phyloP scores from a whole-genome alignment of 768 basidiomycete species.

The Kwoniella botswanensis region DNA sequence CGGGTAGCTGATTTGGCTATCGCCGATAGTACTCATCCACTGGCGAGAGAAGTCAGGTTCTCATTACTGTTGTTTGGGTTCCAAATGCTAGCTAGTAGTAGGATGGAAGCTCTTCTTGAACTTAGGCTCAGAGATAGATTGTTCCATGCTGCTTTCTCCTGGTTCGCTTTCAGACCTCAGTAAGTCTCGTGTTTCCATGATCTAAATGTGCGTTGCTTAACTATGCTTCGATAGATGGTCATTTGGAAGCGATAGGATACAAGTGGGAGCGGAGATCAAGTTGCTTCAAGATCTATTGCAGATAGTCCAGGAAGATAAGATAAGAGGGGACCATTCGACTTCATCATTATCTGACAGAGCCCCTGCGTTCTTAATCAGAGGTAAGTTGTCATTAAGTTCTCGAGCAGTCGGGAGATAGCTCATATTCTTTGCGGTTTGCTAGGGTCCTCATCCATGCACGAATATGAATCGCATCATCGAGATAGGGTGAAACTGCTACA shows the following conservation, averaged over 20 bases:
- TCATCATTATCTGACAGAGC: constrained; percentile 45
- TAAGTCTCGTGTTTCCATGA: constrained; percentile 60
- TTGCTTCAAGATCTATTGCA: constrained; percentile 81
- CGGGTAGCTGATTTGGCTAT: background rate
- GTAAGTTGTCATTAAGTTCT: constrained; percentile 35
- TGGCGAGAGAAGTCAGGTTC: constrained; percentile 88
- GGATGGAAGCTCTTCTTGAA: constrained; percentile 82
- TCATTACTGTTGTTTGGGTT: constrained; percentile 91
- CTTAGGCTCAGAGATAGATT: constrained; percentile 73
- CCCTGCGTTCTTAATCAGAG: constrained; percentile 47
- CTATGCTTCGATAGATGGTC: constrained; percentile 73
- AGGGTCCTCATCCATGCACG: constrained; percentile 58
- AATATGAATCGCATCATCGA: constrained; percentile 68
- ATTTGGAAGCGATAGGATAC: constrained; percentile 89
- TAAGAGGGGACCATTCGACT: constrained; percentile 63
- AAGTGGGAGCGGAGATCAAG: constrained; percentile 85
- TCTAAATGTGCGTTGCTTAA: background rate
- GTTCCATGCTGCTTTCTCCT: constrained; percentile 80
- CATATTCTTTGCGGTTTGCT: background rate
- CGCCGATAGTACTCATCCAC: constrained; percentile 75
- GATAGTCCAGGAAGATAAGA: constrained; percentile 73
- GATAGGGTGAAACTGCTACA: constrained; percentile 75
- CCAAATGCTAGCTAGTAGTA: constrained; percentile 84
- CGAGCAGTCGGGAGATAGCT: background rate
- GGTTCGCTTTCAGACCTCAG: constrained; percentile 95